A percentile compares a stretch with the other conserved stretches of the same genome.
phyloP scores from a whole-genome alignment of 441 rosid genomes.

The Biscutella laevigata region DNA sequence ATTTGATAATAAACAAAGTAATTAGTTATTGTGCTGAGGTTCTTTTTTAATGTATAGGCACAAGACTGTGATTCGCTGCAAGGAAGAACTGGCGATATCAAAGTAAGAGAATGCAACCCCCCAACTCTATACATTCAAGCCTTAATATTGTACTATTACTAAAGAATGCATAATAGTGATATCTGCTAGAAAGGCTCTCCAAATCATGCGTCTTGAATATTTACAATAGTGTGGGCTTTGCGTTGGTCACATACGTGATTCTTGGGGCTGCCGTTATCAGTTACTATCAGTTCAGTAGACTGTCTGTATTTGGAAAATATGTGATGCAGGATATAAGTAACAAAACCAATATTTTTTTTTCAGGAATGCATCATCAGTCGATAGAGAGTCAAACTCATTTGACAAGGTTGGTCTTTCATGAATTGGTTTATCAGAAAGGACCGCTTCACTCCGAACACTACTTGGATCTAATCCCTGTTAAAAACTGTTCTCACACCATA shows the following conservation, averaged over 20 bases:
- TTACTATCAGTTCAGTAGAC: slow-evolving; percentile 1
- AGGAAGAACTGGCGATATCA: slow-evolving; percentile 58
- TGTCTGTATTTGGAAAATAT: background rate
- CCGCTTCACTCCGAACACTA: background rate
- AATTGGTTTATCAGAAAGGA: background rate
- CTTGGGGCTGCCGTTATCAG: background rate
- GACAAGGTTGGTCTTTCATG: slow-evolving; percentile 45
- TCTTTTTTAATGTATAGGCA: slow-evolving; percentile 47
- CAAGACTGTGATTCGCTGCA: slow-evolving; percentile 58
- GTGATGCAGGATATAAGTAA: slow-evolving; percentile 49
- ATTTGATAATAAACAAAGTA: background rate
- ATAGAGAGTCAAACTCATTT: slow-evolving; percentile 59
- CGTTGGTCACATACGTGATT: background rate
- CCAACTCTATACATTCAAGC: slow-evolving; percentile 6
- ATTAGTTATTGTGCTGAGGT: background rate
- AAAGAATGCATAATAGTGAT: background rate
- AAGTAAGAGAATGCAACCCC: slow-evolving; percentile 36
- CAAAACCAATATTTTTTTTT: slow-evolving; percentile 32
- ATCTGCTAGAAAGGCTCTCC: too few species aligned
- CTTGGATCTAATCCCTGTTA: slow-evolving; percentile 11
- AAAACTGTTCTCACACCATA: background rate
- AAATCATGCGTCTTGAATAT: background rate
- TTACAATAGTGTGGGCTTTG: background rate
- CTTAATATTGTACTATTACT: too few species aligned
- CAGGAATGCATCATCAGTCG: slow-evolving; percentile 30